Percentiles rank a stretch among this genome's conserved stretches.
Evolutionary conservation across 192 early-diverging fungal species (phyloP).

Genomic region (Backusella mclennaniae): DNA sequence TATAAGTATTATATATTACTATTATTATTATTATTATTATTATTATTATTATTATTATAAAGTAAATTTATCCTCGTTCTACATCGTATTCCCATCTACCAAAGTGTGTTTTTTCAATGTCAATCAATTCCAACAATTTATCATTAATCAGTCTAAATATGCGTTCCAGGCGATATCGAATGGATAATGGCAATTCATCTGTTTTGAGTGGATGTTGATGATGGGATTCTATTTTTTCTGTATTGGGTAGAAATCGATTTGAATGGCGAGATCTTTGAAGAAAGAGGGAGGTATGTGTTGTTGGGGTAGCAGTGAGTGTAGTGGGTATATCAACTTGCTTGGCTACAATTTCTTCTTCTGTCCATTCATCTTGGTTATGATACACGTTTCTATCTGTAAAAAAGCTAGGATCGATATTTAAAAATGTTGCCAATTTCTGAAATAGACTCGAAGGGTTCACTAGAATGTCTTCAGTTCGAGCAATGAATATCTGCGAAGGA

Average conservation of each 20-base stretch:
- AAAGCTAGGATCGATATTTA: conserved; percentile 28
- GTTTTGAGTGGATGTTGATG: conserved; percentile 1
- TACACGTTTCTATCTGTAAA: conserved; percentile 11
- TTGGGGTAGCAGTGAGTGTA: background rate
- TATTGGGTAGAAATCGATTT: background rate
- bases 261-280: background rate
- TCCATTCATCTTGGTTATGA: background rate
- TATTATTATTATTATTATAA: background rate
- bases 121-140: conserved; percentile 45
- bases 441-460: conserved; percentile 22
- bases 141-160: conserved; percentile 48
- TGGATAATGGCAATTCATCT: conserved; percentile 36
- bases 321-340: background rate
- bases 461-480: conserved; percentile 32
- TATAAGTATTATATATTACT: background rate
- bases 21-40: background rate
- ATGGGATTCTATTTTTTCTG: background rate
- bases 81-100: conserved; percentile 54
- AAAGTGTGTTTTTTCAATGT: conserved; percentile 41
- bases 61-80: conserved; percentile 38
- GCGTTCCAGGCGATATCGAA: conserved; percentile 45
- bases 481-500: conserved; percentile 27
- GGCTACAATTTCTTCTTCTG: background rate
- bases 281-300: background rate
- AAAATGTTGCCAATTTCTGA: conserved; percentile 24